phyloP scores from a whole-genome alignment of 1,139 yeast genomes.

The Dujonia santamariae region DNA sequence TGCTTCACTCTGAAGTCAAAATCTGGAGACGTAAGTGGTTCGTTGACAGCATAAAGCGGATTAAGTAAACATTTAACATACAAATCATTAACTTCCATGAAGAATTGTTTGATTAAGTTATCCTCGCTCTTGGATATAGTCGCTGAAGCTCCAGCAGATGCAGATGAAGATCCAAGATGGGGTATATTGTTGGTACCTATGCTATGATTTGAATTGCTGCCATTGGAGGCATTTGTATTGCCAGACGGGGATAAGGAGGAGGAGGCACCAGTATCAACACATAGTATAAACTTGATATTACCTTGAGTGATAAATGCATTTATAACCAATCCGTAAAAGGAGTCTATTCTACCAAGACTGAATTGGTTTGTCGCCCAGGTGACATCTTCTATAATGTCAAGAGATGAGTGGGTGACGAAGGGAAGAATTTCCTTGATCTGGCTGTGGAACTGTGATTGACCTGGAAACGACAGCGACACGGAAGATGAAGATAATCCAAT shows the following conservation, averaged over 20 bases:
- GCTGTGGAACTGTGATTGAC: slow-evolving; percentile 64
- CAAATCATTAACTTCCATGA: slow-evolving; percentile 79
- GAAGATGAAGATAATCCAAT: too few species aligned
- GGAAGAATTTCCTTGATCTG: slow-evolving; percentile 81
- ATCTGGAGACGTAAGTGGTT: slow-evolving; percentile 67
- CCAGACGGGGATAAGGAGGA: too few species aligned
- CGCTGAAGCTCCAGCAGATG: slow-evolving; percentile 3
- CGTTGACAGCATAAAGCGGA: slow-evolving; percentile 81
- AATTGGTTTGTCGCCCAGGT: slow-evolving; percentile 74
- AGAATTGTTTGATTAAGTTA: slow-evolving; percentile 77
- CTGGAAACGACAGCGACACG: slow-evolving; percentile 24
- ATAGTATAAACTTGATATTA: slow-evolving; percentile 74
- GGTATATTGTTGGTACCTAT: neutral
- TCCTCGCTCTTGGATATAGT: slow-evolving; percentile 47
- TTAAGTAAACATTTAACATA: slow-evolving; percentile 82
- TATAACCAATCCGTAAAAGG: slow-evolving; percentile 76
- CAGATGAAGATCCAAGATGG: neutral
- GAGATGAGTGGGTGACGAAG: slow-evolving; percentile 80
- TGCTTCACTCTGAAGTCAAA: slow-evolving; percentile 75
- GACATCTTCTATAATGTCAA: slow-evolving; percentile 84
- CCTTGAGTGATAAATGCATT: slow-evolving; percentile 89
- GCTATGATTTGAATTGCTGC: slow-evolving; percentile 7
- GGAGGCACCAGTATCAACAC: slow-evolving; percentile 57
- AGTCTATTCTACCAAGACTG: slow-evolving; percentile 76
- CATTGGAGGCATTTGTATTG: slow-evolving; percentile 5